phyloP scores from a whole-genome alignment of 2,329 filamentous ascomycete genomes.

The Cercospora sp. region DNA sequence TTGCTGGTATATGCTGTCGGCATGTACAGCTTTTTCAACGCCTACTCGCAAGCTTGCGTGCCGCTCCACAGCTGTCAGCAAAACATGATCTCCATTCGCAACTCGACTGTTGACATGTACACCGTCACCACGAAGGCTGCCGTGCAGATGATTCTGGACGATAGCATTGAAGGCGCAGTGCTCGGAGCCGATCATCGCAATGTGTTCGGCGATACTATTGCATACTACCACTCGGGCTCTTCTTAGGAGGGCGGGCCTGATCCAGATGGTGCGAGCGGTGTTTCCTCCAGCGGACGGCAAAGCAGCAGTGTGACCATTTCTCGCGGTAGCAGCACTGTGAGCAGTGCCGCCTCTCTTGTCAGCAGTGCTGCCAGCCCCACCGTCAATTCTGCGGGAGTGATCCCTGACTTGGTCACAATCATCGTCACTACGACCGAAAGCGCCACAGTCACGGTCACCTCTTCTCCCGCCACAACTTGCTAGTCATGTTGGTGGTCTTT shows the following conservation, averaged over 20 bases:
- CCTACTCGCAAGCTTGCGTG: conserved; percentile 56
- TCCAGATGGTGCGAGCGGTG: conserved; percentile 1
- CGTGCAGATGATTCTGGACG: conserved; percentile 51
- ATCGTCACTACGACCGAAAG: background rate
- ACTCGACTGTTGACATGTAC: conserved; percentile 48
- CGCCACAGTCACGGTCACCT: background rate
- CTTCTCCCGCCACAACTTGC: background rate
- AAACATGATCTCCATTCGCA: conserved; percentile 50
- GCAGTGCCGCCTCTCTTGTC: background rate
- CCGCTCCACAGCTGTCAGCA: conserved; percentile 52
- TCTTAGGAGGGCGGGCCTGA: conserved; percentile 8
- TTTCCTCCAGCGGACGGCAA: background rate
- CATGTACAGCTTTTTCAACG: conserved; percentile 62
- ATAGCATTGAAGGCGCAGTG: conserved; percentile 40
- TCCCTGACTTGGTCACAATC: background rate
- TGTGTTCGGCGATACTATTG: conserved; percentile 52
- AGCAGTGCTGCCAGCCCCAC: background rate
- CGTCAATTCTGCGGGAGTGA: too few relatives aligned
- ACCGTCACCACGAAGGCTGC: conserved; percentile 52
- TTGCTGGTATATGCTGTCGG: conserved; percentile 51
- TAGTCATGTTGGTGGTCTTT: conserved; percentile 1
- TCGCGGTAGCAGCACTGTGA: background rate
- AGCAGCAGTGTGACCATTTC: background rate
- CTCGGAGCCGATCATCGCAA: conserved; percentile 49
- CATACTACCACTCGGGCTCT: conserved; percentile 32